Evolutionary conservation across 2,329 filamentous ascomycete species (phyloP), one percentile per base, ranked within the genome.

Genomic region (Paecilomyces dactylethromorphus): DNA sequence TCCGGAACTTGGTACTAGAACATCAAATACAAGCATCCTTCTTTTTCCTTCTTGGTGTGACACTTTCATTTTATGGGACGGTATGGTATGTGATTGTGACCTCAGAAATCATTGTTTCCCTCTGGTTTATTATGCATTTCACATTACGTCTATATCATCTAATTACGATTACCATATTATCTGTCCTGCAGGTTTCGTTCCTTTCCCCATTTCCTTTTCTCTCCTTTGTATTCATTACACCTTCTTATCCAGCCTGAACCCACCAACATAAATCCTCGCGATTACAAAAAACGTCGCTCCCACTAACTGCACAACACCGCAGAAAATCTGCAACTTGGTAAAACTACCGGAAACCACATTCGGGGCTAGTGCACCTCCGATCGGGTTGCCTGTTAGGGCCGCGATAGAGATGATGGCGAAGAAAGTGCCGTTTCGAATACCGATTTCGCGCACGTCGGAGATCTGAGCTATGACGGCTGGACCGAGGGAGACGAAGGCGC

Each of bases 381-480:
- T 87, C 0, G 88, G 88, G 53, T 81, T 84, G 0, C 87, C 86
- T 0, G 84, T 84, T 53, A 91, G 74, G 1, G 84, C 85, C 6
- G 85, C 87, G 22, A 91, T 73, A 1, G 83, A 80, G 60, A 85
- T 78, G 55, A 85, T 68, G 18, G 83, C 81, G 68, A 87, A 88
- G n/a, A 84, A 77, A 0, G 82, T 79, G 0, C 89, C 89, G 2
- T 81, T 84, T 2, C 88, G 79, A 1, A 85, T 82, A 21, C 88
- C 89, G 52, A 91, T 86, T 69, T 89, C 81, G 49, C 82, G 78
- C 35, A 90, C 82, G 50, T 88, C 85, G 1, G 83, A 85, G 60
- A 91, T 87, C 66, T 91, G 86, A 3, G 86, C 86, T 26, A 91
- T 77, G n/a, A 88, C 74, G 0, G 87, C 81, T 0, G 88, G 85